These are phyloP conservation scores for Capronia coronata DNA, from an alignment of 2,329 filamentous ascomycete genomes.

Conservation along the genomic window DNA sequence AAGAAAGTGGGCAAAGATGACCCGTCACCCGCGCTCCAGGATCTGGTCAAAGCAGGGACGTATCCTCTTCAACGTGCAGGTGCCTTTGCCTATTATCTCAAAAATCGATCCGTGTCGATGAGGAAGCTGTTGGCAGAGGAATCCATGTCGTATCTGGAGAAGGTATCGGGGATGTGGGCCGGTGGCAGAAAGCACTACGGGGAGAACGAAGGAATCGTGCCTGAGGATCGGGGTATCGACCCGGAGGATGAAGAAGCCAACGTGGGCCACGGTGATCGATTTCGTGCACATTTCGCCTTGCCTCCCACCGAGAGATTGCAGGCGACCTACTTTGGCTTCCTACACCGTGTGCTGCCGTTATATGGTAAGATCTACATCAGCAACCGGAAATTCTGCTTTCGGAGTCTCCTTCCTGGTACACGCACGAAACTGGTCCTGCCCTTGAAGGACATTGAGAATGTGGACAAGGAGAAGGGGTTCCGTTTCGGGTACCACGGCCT, in stretches of 20 bases:
- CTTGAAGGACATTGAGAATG: conserved; percentile 84
- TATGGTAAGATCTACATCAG: conserved; percentile 97
- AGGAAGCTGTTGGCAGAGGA: conserved; percentile 76
- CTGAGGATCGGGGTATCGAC: conserved; percentile 57
- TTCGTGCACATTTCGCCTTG: conserved; percentile 85
- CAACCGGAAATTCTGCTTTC: conserved; percentile 81
- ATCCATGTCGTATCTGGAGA: conserved; percentile 93
- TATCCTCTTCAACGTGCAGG: conserved; percentile 80
- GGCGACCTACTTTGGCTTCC: conserved; percentile 84
- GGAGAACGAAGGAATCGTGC: conserved; percentile 58
- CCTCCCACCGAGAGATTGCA: conserved; percentile 74
- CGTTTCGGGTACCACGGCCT: conserved; percentile 84
- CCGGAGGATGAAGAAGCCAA: conserved; percentile 52
- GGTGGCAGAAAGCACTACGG: conserved; percentile 86
- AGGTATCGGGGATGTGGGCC: conserved; percentile 95
- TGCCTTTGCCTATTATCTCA: conserved; percentile 74
- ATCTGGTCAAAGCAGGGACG: conserved; percentile 55
- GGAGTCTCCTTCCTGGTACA: conserved; percentile 80
- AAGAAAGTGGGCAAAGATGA: conserved; percentile 11
- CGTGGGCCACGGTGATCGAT: conserved; percentile 57
- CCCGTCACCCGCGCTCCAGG: conserved; percentile 49
- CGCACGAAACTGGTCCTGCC: conserved; percentile 89
- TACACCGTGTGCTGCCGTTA: conserved; percentile 82
- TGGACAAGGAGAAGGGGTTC: conserved; percentile 91
- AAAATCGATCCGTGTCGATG: conserved; percentile 71